phyloP scores from a whole-genome alignment of 371 early-diverging fungal genomes.

The Mucor velutinosus region DNA sequence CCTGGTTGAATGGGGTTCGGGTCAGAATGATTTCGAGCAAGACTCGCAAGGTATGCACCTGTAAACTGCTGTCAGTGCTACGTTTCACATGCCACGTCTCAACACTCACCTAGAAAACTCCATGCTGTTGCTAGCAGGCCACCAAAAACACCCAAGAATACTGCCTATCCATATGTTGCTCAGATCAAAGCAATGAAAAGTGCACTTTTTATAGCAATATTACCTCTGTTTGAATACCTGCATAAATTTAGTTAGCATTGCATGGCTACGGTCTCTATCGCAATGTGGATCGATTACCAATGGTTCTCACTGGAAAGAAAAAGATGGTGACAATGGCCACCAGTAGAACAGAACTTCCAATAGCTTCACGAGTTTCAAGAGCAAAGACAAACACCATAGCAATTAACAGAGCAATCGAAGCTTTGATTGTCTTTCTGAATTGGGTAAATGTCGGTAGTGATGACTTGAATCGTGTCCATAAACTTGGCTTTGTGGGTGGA shows the following conservation, averaged over 20 bases:
- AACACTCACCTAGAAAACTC: slow-evolving; percentile 30
- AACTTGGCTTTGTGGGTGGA: neutral
- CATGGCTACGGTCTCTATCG: neutral
- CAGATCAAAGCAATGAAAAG: neutral
- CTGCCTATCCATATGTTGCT: slow-evolving; percentile 22
- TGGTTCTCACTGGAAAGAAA: slow-evolving; percentile 28
- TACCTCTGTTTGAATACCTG: slow-evolving; percentile 27
- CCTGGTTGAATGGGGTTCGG: slow-evolving; percentile 38
- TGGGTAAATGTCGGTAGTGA: slow-evolving; percentile 31
- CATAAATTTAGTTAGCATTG: neutral
- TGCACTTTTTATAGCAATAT: neutral
- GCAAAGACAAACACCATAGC: slow-evolving; percentile 28
- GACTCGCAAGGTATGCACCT: slow-evolving; percentile 37
- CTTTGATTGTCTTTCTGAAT: slow-evolving; percentile 37
- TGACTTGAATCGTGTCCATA: neutral
- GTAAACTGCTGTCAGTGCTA: neutral
- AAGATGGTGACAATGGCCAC: slow-evolving; percentile 23
- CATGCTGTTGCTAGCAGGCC: slow-evolving; percentile 29
- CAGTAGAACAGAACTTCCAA: slow-evolving; percentile 15
- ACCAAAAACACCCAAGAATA: slow-evolving; percentile 32
- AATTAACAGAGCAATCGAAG: slow-evolving; percentile 35
- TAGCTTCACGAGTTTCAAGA: neutral
- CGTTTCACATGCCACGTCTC: neutral
- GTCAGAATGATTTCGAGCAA: slow-evolving; percentile 28
- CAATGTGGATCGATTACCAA: slow-evolving; percentile 10